Conservation (phyloP, 148 eudicot species). For the Fagopyrum tataricum region DNA sequence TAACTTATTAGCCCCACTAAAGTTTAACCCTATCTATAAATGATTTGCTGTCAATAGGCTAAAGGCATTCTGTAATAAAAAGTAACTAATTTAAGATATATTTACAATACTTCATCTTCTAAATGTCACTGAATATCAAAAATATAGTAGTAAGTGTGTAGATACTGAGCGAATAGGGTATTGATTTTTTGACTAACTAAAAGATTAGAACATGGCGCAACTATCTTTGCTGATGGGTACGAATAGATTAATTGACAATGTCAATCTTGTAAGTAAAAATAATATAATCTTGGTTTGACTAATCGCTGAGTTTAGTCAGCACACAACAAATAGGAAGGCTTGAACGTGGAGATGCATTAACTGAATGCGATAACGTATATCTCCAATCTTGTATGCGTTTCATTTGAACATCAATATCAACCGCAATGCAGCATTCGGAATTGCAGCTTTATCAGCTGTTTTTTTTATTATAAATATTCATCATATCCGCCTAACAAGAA, state of each 20-base stretch:
- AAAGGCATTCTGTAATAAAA: too few species aligned
- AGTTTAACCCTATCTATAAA: too few species aligned
- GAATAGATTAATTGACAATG: background rate
- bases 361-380: background rate
- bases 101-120: too few species aligned
- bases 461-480: background rate
- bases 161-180: too few species aligned
- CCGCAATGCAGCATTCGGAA: too few species aligned
- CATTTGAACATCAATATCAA: background rate
- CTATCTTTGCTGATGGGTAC: background rate
- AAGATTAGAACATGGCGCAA: background rate
- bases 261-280: background rate
- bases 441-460: background rate
- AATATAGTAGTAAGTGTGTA: too few species aligned
- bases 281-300: background rate
- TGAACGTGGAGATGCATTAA: constrained; percentile 2
- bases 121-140: too few species aligned
- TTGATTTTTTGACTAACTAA: too few species aligned
- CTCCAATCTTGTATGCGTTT: background rate
- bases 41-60: too few species aligned
- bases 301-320: background rate
- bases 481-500: too few species aligned
- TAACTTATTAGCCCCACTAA: too few species aligned
- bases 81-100: too few species aligned
- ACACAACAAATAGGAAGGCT: background rate